A percentile compares a stretch with the other conserved stretches of the same genome.
These are phyloP conservation scores for Myrica gale DNA, from an alignment of 306 rosid genomes.

Conservation along the genomic window DNA sequence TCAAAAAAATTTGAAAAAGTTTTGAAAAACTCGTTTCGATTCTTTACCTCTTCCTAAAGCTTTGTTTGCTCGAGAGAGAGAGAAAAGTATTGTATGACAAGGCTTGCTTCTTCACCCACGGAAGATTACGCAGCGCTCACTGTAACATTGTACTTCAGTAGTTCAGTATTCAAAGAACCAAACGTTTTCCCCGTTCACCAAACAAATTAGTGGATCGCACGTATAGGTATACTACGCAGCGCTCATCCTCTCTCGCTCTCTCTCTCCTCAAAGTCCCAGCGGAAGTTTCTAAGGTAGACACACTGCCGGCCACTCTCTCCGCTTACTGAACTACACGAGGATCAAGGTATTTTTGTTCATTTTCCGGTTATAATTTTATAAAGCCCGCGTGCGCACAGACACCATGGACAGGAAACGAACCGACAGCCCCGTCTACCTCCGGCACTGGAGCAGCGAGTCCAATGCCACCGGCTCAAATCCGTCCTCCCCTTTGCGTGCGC, in stretches of 20 bases:
- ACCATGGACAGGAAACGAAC: slow-evolving; percentile 50
- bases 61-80: too few species aligned
- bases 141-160: too few species aligned
- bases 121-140: too few species aligned
- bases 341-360: background rate
- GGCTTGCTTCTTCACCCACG: too few species aligned
- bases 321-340: background rate
- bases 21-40: too few species aligned
- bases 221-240: background rate
- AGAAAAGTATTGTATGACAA: too few species aligned
- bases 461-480: slow-evolving; percentile 26
- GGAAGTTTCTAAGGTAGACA: background rate
- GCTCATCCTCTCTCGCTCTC: background rate
- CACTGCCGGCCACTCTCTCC: background rate
- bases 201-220: background rate
- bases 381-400: background rate
- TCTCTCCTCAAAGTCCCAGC: background rate
- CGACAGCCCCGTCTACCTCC: slow-evolving; percentile 45
- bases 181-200: background rate
- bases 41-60: too few species aligned
- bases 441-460: slow-evolving; percentile 54
- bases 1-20: too few species aligned
- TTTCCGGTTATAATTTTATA: background rate
- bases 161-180: background rate
- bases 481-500: slow-evolving; percentile 58